Evolutionary conservation across 495 filamentous ascomycete genomes (phyloP), one percentile per base, ranked within the genome.

Genomic region (Penicillium ucsense): DNA sequence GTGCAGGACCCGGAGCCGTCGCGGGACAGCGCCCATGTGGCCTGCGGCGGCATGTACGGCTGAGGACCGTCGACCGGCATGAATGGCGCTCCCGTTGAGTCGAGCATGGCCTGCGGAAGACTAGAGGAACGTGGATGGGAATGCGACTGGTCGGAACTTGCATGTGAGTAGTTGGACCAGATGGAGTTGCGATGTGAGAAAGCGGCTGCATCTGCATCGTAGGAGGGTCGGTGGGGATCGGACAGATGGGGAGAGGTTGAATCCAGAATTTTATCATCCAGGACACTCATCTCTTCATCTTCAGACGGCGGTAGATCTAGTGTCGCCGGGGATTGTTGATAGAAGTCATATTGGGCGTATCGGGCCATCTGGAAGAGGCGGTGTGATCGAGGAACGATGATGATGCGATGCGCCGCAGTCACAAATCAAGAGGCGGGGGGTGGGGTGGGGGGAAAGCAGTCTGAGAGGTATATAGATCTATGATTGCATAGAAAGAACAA

Each of bases 251-350:
- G 70, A 33, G 81, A 79, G 10, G 79, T 60, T 74, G 77, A 53
- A 63, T 89, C 87, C 51, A 91, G 77, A 61, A 90, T 90, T 70
- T 85, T 83, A 38, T 91, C 85, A 68, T 94, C 88, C 53, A 94
- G 71, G 64, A 89, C 84, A 62, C 78, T 84, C 65, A 79, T 77
- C 59, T 88, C 85, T 67, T 91, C 86, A 49, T 90, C 86, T 52
- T 89, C 85, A 51, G 83, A 82, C 53, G 79, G 76, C 43, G 77
- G 72, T 47, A 82, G 75, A 57, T 85, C 80, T 64, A 85, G 70
- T 33, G 79, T 69, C 55, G 82, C 69, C 33, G 77, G 67, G 50
- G 77, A 75, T 57, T 78, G 69, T 73, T 79, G 71, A 65, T 84
- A 84, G 63, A 73, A 83, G 52, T 82, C 74, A 54, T 65, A 70